Evolutionary conservation across 257 asterid species (phyloP).

Genomic region (Schizonepeta tenuifolia): DNA sequence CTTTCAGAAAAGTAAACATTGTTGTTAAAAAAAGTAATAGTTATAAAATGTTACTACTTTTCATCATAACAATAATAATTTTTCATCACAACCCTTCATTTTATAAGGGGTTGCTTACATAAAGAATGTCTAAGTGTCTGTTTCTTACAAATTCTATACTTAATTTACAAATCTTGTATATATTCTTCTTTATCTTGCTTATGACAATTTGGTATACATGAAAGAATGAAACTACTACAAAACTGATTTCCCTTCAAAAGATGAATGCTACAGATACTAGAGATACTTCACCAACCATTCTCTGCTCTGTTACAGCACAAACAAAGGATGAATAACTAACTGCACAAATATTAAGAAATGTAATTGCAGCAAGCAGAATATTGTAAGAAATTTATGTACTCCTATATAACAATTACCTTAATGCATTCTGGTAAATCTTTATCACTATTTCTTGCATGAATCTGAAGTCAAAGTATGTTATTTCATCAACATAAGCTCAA

Average conservation of each 20-base stretch:
- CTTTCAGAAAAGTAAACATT: too few relatives aligned
- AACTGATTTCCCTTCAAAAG: constrained; percentile 38
- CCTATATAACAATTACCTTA: constrained; percentile 58
- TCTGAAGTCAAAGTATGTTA: constrained; percentile 47
- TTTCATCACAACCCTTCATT: constrained; percentile 7
- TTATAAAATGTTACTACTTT: too few relatives aligned
- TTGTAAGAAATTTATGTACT: too few relatives aligned
- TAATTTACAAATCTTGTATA: constrained; percentile 27
- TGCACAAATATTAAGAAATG: not conserved
- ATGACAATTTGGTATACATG: constrained; percentile 26
- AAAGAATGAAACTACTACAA: constrained; percentile 37
- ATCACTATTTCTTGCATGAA: constrained; percentile 63
- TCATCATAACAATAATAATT: too few relatives aligned
- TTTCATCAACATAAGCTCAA: constrained; percentile 27
- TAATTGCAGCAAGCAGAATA: not conserved
- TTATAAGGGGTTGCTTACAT: constrained; percentile 23
- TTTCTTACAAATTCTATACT: constrained; percentile 26
- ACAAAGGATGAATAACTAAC: constrained; percentile 22
- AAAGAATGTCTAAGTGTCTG: constrained; percentile 19
- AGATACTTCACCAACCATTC: constrained; percentile 84
- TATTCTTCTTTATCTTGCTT: constrained; percentile 18
- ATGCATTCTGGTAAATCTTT: constrained; percentile 77
- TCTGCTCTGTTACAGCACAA: constrained; percentile 68
- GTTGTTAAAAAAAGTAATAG: too few relatives aligned
- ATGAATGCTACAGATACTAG: constrained; percentile 34